These are phyloP conservation scores for Diatrype stigma DNA, from an alignment of 2,329 filamentous ascomycete genomes.

Conservation along the genomic window DNA sequence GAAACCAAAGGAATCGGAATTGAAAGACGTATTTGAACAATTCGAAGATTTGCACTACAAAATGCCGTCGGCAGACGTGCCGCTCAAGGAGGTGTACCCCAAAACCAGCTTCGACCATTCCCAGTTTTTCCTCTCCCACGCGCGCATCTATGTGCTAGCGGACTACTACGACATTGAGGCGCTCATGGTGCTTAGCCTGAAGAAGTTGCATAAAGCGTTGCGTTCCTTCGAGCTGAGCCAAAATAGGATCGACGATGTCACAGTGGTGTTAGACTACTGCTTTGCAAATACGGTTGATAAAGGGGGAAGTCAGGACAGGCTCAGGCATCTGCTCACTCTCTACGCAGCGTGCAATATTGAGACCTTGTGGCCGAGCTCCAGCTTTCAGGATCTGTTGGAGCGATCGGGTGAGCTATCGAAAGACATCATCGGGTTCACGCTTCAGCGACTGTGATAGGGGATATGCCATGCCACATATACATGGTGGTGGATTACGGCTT, in stretches of 20 bases:
- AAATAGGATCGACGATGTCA: constrained; percentile 22
- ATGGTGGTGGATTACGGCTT: no score
- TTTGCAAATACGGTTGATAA: constrained; percentile 27
- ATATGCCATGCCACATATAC: no score
- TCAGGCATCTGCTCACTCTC: constrained; percentile 8
- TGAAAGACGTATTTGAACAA: no score
- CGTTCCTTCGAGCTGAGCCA: constrained; percentile 24
- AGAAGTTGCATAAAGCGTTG: constrained; percentile 30
- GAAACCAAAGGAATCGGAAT: no score
- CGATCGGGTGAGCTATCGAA: constrained; percentile 7
- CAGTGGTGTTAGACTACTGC: constrained; percentile 30
- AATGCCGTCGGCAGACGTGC: background rate
- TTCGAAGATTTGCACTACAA: background rate
- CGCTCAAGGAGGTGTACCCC: constrained; percentile 3
- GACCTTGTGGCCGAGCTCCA: constrained; percentile 8
- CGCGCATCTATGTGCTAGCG: constrained; percentile 34
- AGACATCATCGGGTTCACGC: constrained; percentile 7
- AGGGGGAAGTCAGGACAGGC: constrained; percentile 2
- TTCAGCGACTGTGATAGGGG: constrained; percentile 7
- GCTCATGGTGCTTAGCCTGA: constrained; percentile 25
- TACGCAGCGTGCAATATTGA: constrained; percentile 13
- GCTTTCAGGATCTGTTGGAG: constrained; percentile 11
- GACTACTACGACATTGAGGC: constrained; percentile 33
- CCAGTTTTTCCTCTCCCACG: constrained; percentile 34
- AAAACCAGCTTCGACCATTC: constrained; percentile 9